phyloP scores from a whole-genome alignment of 371 early-diverging fungal genomes.

The Lichtheimia ramosa region DNA sequence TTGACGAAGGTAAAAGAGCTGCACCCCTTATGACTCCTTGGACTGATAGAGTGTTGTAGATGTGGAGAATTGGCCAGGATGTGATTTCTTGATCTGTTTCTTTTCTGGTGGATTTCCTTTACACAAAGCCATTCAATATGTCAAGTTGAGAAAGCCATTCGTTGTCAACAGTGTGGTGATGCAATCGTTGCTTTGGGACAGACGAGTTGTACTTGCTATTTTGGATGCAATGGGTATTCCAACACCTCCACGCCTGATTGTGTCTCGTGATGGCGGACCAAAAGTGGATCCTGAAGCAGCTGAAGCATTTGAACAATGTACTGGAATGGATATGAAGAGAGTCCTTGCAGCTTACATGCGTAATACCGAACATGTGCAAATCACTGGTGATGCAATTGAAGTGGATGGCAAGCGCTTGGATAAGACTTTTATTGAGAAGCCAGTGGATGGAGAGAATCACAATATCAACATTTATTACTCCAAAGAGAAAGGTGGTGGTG shows the following conservation, averaged over 20 bases:
- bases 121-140: slow-evolving; percentile 91
- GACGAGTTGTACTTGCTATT: slow-evolving; percentile 85
- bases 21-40: neutral
- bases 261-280: slow-evolving; percentile 76
- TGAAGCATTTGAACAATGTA: slow-evolving; percentile 34
- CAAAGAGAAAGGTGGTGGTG: slow-evolving; percentile 85
- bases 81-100: slow-evolving; percentile 97
- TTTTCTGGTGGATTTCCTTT: slow-evolving; percentile 96
- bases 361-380: slow-evolving; percentile 21
- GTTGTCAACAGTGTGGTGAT: slow-evolving; percentile 90
- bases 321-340: slow-evolving; percentile 57
- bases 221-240: slow-evolving; percentile 86
- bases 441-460: slow-evolving; percentile 95
- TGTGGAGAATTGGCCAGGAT: slow-evolving; percentile 91
- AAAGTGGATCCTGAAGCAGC: slow-evolving; percentile 45
- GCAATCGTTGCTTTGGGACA: slow-evolving; percentile 92
- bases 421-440: slow-evolving; percentile 99
- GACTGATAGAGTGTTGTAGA: slow-evolving; percentile 33
- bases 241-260: slow-evolving; percentile 82
- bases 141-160: slow-evolving; percentile 80
- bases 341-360: slow-evolving; percentile 29
- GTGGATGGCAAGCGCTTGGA: slow-evolving; percentile 66
- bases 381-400: slow-evolving; percentile 67
- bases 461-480: slow-evolving; percentile 96
- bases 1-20: slow-evolving; percentile 79